Base-by-base conservation (phyloP, 371 early-diverging fungal genomes). In the Haplosporangium sp. region DNA sequence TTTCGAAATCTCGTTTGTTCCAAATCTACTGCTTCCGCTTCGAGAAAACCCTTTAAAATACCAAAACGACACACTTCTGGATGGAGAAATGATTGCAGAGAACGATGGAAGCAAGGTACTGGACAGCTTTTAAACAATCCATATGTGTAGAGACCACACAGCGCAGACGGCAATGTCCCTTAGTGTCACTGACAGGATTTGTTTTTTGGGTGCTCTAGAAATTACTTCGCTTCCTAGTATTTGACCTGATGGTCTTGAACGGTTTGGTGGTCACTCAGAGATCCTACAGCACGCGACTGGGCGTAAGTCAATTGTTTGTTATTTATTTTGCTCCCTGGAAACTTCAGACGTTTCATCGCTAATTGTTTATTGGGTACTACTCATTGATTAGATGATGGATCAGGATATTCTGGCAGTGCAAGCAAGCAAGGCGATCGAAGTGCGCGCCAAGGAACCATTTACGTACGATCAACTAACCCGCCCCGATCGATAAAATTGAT, bases 11-110 rank as follows among this genome's bases (percentile, higher is more conserved):
- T 88, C 86, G 63, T 90, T 87, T 73, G 77, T 94, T 6, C 87
- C 86, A 1, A 84, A 92, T 48, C 83, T 93, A n/a, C 55, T 86
- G 16, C 89, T 90, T 47, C 88, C 87, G 23, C 55, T 84, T 18
- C 83, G 87, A 5, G 82, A 82, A n/a, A 83, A 83, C 69, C 83
- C 85, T 20, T 81, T 82, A 20, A 84, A 88, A 70, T 91, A 82
- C 56, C 86, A 92, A 62, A 84, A 83, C 53, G 91, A 93, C 46
- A 95, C 95, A 0, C 59, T 95, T 38, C 80, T 95, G 73, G 94
- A 95, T 69, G 95, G 95, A 37, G 93, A 94, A 80, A 80, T 95
- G 41, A 87, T 93, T 6, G 59, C 87, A 14, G 92, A 91, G 64
- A 61, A 68, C 18, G 85, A 87, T 40, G 83, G 81, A n/a, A 80